Percentiles rank a stretch among this genome's conserved stretches.
Evolutionary conservation across 2,329 filamentous ascomycete species (phyloP).

Genomic region (Apiospora pterosperma): DNA sequence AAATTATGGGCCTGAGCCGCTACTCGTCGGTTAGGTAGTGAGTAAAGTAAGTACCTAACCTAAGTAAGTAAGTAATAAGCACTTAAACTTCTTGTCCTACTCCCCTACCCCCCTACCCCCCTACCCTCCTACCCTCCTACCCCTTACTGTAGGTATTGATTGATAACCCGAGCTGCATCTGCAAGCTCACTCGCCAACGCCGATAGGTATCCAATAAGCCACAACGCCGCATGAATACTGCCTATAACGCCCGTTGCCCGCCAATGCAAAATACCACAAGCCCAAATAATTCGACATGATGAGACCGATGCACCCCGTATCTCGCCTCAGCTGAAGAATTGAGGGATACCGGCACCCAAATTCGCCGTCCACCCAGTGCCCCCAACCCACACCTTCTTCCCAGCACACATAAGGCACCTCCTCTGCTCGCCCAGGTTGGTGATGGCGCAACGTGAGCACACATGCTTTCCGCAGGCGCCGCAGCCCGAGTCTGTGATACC

Average conservation of each 20-base stretch:
- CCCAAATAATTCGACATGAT: background rate
- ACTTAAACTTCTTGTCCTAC: too few relatives aligned
- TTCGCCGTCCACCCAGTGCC: background rate
- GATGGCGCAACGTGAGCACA: conserved; percentile 58
- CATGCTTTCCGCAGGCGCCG: conserved; percentile 48
- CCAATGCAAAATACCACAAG: background rate
- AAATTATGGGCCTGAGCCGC: conserved; percentile 2
- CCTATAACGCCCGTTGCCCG: background rate
- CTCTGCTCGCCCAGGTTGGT: conserved; percentile 54
- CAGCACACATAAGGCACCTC: conserved; percentile 51
- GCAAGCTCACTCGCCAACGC: too few relatives aligned
- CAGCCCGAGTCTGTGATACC: conserved; percentile 34
- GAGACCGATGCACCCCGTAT: too few relatives aligned
- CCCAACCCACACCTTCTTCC: conserved; percentile 12
- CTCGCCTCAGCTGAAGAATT: background rate
- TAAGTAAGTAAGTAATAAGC: too few relatives aligned
- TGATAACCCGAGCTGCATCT: too few relatives aligned
- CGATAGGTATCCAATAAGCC: too few relatives aligned
- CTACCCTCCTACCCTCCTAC: too few relatives aligned
- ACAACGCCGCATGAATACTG: background rate
- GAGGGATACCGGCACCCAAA: background rate
- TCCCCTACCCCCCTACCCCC: too few relatives aligned
- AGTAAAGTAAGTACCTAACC: too few relatives aligned
- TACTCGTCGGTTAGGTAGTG: too few relatives aligned
- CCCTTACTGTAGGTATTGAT: too few relatives aligned